Evolutionary conservation across 345 rosid species (phyloP).

Genomic region (Salix arbutifolia): DNA sequence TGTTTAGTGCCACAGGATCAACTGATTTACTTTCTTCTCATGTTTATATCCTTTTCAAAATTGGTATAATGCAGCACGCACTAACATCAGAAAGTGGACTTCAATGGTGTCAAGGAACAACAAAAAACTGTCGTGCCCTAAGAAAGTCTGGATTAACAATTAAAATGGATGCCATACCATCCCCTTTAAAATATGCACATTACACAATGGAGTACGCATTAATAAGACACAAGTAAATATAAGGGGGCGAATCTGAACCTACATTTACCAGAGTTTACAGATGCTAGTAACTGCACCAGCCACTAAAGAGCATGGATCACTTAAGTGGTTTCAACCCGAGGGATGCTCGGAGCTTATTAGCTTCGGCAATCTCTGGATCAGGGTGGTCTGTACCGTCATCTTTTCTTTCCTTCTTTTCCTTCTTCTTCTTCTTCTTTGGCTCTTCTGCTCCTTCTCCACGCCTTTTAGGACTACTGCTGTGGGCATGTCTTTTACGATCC

Average conservation of each 20-base stretch:
- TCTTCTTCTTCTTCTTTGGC: constrained; percentile 61
- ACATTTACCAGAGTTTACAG: neutral
- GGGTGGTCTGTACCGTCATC: constrained; percentile 83
- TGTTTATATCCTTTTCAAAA: too few relatives aligned
- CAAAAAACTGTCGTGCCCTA: neutral
- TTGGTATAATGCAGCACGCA: neutral
- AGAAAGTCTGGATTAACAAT: neutral
- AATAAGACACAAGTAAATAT: neutral
- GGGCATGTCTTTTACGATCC: constrained; percentile 70
- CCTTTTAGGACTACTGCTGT: constrained; percentile 52
- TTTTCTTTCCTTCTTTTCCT: constrained; percentile 66
- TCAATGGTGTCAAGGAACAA: neutral
- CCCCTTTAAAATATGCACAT: neutral
- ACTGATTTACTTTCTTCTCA: neutral
- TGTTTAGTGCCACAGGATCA: neutral
- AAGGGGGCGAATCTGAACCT: neutral
- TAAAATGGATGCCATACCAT: too few relatives aligned
- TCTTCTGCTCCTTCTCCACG: constrained; percentile 46
- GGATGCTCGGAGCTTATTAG: constrained; percentile 69
- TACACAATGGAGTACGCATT: neutral
- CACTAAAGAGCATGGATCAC: neutral
- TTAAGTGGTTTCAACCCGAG: constrained; percentile 70
- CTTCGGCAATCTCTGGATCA: constrained; percentile 90
- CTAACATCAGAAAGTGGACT: neutral
- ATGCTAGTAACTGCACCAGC: neutral